phyloP scores from a whole-genome alignment of 2,329 filamentous ascomycete genomes.

The Trichoderma harzianum region DNA sequence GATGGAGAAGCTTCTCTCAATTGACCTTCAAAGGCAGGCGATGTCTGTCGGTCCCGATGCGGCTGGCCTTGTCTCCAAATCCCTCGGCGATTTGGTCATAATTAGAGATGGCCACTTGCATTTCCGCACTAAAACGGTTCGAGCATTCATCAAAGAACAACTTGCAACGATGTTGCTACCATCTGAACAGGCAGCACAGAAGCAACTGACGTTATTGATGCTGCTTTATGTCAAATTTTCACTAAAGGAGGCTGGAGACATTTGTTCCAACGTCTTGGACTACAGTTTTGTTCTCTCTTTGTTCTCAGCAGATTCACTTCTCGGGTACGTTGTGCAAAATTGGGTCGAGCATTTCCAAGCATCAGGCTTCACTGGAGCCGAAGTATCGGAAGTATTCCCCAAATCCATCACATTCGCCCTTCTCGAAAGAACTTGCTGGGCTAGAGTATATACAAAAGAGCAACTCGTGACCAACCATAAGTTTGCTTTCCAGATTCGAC shows the following conservation, averaged over 20 bases:
- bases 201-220: not conserved
- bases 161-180: not conserved
- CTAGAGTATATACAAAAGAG: not conserved
- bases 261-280: not conserved
- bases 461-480: not conserved
- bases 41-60: not conserved
- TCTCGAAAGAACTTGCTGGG: not conserved
- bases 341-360: constrained; percentile 37
- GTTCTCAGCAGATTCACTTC: constrained; percentile 29
- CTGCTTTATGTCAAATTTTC: not conserved
- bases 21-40: not conserved
- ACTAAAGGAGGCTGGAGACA: not conserved
- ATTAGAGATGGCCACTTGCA: not conserved
- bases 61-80: not conserved
- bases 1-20: not conserved
- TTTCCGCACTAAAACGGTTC: not conserved
- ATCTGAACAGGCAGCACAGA: not conserved
- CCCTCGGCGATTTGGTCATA: not conserved
- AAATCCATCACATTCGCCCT: not conserved
- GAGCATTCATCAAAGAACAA: not conserved
- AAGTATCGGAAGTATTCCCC: constrained; percentile 16
- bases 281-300: constrained; percentile 26
- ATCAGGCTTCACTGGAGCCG: constrained; percentile 30
- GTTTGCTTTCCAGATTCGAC: not conserved
- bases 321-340: constrained; percentile 35